A percentile compares a stretch with the other conserved stretches of the same genome.
phyloP scores from a whole-genome alignment of 805 yeast genomes.

The Komagataella phaffii region DNA sequence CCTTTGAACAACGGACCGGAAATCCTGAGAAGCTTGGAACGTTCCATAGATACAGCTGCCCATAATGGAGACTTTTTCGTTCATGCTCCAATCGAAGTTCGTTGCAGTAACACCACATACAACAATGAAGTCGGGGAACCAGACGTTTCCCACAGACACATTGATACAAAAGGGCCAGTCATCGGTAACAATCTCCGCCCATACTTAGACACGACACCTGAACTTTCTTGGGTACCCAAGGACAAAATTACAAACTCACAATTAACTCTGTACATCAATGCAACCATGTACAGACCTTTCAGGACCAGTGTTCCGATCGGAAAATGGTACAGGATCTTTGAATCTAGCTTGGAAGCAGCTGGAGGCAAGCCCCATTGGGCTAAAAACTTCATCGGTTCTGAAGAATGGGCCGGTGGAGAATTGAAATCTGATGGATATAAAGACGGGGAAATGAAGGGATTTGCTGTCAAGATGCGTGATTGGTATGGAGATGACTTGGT shows the following conservation, averaged over 20 bases:
- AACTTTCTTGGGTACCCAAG: slow-evolving; percentile 39
- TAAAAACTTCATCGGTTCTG: slow-evolving; percentile 71
- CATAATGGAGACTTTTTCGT: slow-evolving; percentile 55
- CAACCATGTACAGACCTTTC: slow-evolving; percentile 96
- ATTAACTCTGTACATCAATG: slow-evolving; percentile 77
- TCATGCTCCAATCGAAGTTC: slow-evolving; percentile 91
- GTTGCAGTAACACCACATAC: slow-evolving; percentile 78
- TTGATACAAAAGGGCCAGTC: slow-evolving; percentile 59
- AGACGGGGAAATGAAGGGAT: slow-evolving; percentile 71
- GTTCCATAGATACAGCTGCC: slow-evolving; percentile 49
- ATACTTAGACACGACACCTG: slow-evolving; percentile 68
- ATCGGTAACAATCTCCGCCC: slow-evolving; percentile 80
- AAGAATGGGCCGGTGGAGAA: slow-evolving; percentile 8
- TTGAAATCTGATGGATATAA: slow-evolving; percentile 22
- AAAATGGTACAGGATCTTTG: slow-evolving; percentile 78
- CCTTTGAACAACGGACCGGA: slow-evolving; percentile 72
- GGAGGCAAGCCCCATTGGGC: slow-evolving; percentile 99
- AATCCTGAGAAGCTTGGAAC: slow-evolving; percentile 48
- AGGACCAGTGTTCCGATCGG: slow-evolving; percentile 56
- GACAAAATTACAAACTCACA: slow-evolving; percentile 55
- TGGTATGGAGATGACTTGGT: slow-evolving; percentile 72
- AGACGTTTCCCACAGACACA: slow-evolving; percentile 38
- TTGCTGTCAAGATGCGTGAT: slow-evolving; percentile 48
- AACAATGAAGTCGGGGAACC: slow-evolving; percentile 18
- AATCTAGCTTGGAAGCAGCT: slow-evolving; percentile 57